Conservation (phyloP, 805 yeast genomes). For the Ogataea allantospora region DNA sequence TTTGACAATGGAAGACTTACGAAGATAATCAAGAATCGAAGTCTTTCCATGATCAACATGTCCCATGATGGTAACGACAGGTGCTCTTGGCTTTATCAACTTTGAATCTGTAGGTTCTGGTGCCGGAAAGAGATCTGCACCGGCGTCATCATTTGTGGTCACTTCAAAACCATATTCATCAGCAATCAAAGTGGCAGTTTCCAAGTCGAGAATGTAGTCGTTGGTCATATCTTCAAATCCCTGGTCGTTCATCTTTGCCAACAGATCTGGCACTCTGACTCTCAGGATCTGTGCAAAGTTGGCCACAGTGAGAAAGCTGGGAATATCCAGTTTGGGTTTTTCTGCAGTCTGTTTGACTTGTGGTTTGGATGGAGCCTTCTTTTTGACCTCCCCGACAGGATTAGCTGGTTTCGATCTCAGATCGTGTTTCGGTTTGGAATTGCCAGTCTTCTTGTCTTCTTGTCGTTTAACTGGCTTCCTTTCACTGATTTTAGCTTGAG, state of each 20-base stretch:
- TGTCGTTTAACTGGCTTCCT: too few species aligned
- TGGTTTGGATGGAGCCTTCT: conserved; percentile 12
- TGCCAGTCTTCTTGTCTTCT: too few species aligned
- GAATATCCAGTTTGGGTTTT: conserved; percentile 45
- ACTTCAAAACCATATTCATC: conserved; percentile 83
- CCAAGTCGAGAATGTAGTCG: conserved; percentile 80
- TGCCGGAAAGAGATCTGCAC: conserved; percentile 59
- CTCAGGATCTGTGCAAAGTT: conserved; percentile 72
- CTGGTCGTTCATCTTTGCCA: conserved; percentile 54
- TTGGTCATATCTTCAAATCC: conserved; percentile 75
- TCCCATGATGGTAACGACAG: conserved; percentile 97
- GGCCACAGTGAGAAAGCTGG: conserved; percentile 75
- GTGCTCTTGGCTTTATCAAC: conserved; percentile 68
- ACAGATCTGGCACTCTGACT: conserved; percentile 59
- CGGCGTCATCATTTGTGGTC: conserved; percentile 52
- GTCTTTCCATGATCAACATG: conserved; percentile 99
- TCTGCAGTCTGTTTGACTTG: not conserved
- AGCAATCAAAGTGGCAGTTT: conserved; percentile 81
- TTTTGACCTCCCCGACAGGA: conserved; percentile 3
- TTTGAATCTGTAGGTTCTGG: conserved; percentile 48
- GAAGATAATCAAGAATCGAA: conserved; percentile 80
- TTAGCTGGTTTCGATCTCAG: not conserved
- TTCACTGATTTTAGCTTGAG: too few species aligned
- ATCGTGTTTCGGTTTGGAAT: not conserved
- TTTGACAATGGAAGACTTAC: conserved; percentile 80